Percentiles rank a stretch among this genome's conserved stretches.
phyloP scores from a whole-genome alignment of 768 basidiomycete genomes.

The Serendipita sp. region DNA sequence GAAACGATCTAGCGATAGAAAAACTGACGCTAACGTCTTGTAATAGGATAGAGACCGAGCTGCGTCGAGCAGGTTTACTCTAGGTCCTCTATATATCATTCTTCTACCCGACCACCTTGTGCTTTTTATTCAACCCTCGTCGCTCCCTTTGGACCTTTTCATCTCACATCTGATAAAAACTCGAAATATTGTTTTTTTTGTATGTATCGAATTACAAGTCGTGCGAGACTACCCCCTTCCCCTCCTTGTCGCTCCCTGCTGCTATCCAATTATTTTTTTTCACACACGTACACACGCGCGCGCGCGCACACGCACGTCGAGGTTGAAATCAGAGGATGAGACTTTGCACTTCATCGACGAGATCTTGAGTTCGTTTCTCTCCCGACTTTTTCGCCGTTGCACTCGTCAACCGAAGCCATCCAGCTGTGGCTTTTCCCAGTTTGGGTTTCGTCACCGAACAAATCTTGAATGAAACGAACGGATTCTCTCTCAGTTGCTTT shows the following conservation, averaged over 20 bases:
- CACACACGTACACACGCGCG: not conserved
- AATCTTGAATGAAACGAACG: not conserved
- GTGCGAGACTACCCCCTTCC: no score
- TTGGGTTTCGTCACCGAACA: not conserved
- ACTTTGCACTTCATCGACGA: not conserved
- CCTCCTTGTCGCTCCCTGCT: not conserved
- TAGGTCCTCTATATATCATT: not conserved
- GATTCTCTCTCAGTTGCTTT: not conserved
- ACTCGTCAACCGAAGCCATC: constrained; percentile 4
- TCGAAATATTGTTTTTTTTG: no score
- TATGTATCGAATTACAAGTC: no score
- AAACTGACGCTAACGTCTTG: not conserved
- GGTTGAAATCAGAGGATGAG: not conserved
- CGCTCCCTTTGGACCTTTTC: no score
- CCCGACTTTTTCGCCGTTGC: constrained; percentile 1
- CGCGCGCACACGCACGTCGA: not conserved
- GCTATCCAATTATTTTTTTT: no score
- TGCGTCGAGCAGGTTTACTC: not conserved
- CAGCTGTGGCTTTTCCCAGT: not conserved
- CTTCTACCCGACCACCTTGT: not conserved
- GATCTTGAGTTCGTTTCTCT: constrained; percentile 9
- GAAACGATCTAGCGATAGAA: no score
- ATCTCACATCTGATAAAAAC: no score
- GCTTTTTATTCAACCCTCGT: no score
- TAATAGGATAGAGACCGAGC: not conserved